Evolutionary conservation across 495 filamentous ascomycete genomes (phyloP).

Genomic region (Aspergillus avenaceus): DNA sequence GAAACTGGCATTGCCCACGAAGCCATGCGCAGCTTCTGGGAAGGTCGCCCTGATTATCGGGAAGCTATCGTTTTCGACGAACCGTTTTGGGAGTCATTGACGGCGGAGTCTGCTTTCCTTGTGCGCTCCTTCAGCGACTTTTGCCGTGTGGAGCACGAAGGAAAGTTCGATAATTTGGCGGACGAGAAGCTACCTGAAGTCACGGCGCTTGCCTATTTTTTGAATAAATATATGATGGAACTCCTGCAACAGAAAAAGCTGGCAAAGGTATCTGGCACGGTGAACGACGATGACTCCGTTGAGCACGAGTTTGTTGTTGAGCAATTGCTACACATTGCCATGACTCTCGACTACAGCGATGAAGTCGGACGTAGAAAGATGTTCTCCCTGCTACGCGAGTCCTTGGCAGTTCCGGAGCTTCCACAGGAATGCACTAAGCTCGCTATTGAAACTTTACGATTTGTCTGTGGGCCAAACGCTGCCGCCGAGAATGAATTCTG

Average conservation of each 20-base stretch:
- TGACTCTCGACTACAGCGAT: slow-evolving; percentile 89
- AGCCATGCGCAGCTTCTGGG: slow-evolving; percentile 95
- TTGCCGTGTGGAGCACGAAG: slow-evolving; percentile 66
- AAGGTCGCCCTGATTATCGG: slow-evolving; percentile 84
- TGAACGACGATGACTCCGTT: slow-evolving; percentile 73
- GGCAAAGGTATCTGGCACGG: slow-evolving; percentile 51
- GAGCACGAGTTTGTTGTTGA: slow-evolving; percentile 94
- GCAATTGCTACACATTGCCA: slow-evolving; percentile 88
- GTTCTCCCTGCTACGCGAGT: slow-evolving; percentile 83
- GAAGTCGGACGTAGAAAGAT: slow-evolving; percentile 93
- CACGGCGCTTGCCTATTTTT: slow-evolving; percentile 77
- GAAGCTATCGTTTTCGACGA: slow-evolving; percentile 79
- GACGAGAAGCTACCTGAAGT: slow-evolving; percentile 96
- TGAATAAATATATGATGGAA: slow-evolving; percentile 72
- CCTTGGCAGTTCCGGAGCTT: slow-evolving; percentile 77
- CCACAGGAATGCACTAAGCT: slow-evolving; percentile 92
- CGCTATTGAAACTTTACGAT: slow-evolving; percentile 74
- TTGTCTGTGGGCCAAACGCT: slow-evolving; percentile 69
- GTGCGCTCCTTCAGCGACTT: slow-evolving; percentile 91
- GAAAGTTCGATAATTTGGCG: slow-evolving; percentile 63
- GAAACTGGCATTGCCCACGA: slow-evolving; percentile 87
- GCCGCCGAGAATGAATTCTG: slow-evolving; percentile 91
- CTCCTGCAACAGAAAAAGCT: slow-evolving; percentile 65
- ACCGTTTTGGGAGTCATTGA: slow-evolving; percentile 81
- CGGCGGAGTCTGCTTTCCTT: slow-evolving; percentile 81